Base-by-base conservation (phyloP, 345 rosid species). In the Balakata baccata region DNA sequence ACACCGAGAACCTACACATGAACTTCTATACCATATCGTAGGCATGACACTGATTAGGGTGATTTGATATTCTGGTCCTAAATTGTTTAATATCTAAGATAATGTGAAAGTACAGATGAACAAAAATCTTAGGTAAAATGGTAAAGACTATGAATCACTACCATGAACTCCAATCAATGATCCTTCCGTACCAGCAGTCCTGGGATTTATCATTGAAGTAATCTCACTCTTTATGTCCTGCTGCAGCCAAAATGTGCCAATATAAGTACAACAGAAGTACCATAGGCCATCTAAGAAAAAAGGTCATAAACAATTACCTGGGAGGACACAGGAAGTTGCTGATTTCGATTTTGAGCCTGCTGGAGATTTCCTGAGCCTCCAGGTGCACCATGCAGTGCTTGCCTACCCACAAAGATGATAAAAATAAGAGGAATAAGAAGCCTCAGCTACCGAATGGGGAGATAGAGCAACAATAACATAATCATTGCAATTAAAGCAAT, bases 81-180 rank as follows among this genome's bases (percentile, higher is more conserved):
- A 41, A 47, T n/a, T 37, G 60, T 10, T 62, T 52, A 51, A 66
- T 23, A 75, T n/a, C 62, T 23, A 43, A 39, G 7, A 46, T 38
- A 69, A 58, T 58, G 25, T 43, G 34, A 68, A 51, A 66, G 23
- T 17, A 37, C 1, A 23, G 51, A 22, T 3, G 22, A 61, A 61
- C 12, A 47, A 52, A 56, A 51, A n/a, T 72, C 22, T 11, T 16
- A 58, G 1, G 37, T 10, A 62, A 53, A 47, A 72, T 43, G 49
- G 74, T 6, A 60, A 58, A 25, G 46, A 47, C 20, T 57, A 52
- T 12, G 11, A 39, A 73, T 61, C 6, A 64, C 54, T 82, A 85
- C 90, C 90, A 49, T 80, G 88, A 75, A 73, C 77, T 74, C 88
- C 87, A 69, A 80, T 43, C 58, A 82, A 50, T 22, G 88, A 78